Conservation (phyloP, 768 basidiomycete genomes). For the Agrocybe chaxingu region DNA sequence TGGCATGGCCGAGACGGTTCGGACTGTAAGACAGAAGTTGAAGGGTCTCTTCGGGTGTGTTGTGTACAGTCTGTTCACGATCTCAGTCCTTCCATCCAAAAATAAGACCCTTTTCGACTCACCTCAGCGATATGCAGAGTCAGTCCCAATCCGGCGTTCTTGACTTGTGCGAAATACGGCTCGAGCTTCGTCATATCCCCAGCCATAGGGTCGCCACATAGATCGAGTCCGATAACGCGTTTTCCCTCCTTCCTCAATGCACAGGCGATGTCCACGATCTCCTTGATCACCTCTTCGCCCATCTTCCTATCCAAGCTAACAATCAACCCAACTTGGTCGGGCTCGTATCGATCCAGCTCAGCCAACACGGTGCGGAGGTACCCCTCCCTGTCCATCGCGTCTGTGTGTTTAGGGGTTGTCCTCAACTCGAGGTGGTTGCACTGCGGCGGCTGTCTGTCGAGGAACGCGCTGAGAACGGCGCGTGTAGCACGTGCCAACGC, state of each 20-base stretch:
- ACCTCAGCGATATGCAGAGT: constrained; percentile 87
- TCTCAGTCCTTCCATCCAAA: neutral
- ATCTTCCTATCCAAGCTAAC: constrained; percentile 78
- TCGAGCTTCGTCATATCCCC: constrained; percentile 55
- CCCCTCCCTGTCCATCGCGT: constrained; percentile 50
- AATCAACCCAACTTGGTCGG: constrained; percentile 54
- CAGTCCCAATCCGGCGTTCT: constrained; percentile 59
- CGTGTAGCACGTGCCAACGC: constrained; percentile 54
- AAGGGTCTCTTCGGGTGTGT: constrained; percentile 55
- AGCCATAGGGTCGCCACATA: constrained; percentile 72
- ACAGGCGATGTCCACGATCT: constrained; percentile 58
- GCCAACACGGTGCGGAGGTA: constrained; percentile 68
- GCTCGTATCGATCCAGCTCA: constrained; percentile 57
- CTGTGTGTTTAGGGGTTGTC: constrained; percentile 66
- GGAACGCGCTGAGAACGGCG: constrained; percentile 65
- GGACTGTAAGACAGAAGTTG: constrained; percentile 61
- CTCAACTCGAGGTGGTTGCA: constrained; percentile 81
- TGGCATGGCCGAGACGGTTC: constrained; percentile 75
- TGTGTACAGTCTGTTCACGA: constrained; percentile 37
- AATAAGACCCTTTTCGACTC: constrained; percentile 2
- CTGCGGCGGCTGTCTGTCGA: constrained; percentile 46
- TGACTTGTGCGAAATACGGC: constrained; percentile 50
- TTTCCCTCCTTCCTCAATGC: constrained; percentile 52
- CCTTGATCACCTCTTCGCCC: constrained; percentile 43
- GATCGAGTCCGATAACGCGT: constrained; percentile 72